Evolutionary conservation across 306 rosid species (phyloP).

Genomic region (Erythrophleum fordii): DNA sequence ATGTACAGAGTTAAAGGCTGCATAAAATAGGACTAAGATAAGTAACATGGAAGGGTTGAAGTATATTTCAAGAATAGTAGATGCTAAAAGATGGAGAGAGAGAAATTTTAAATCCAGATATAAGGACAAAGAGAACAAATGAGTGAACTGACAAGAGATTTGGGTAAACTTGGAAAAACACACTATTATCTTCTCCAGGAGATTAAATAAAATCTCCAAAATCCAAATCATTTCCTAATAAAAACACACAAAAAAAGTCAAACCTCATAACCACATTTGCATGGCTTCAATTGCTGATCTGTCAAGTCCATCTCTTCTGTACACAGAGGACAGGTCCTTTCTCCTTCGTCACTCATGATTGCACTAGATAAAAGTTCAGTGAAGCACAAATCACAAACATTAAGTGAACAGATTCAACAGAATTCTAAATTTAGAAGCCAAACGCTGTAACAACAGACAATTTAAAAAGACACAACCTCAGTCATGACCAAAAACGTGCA

Average conservation of each 20-base stretch:
- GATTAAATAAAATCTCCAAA: conserved; percentile 14
- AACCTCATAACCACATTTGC: conserved; percentile 97
- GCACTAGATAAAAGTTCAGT: conserved; percentile 37
- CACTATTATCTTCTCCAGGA: background rate
- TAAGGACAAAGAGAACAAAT: no score
- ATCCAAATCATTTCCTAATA: background rate
- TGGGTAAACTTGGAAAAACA: background rate
- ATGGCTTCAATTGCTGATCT: conserved; percentile 97
- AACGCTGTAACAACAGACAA: background rate
- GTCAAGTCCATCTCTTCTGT: conserved; percentile 99
- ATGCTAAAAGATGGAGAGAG: background rate
- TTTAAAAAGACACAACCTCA: background rate
- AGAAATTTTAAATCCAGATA: background rate
- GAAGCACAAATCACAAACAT: conserved; percentile 11
- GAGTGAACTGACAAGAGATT: background rate
- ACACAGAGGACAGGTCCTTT: conserved; percentile 93
- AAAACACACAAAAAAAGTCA: conserved; percentile 15
- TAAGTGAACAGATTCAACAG: conserved; percentile 15
- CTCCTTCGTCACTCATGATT: conserved; percentile 95
- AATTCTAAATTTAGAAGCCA: background rate
- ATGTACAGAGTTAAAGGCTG: background rate
- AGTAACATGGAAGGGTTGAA: background rate
- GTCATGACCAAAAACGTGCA: background rate
- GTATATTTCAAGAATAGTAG: background rate
- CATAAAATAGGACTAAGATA: conserved; percentile 5